Conservation (phyloP, 805 yeast species). For the Lachancea lanzarotensis region DNA sequence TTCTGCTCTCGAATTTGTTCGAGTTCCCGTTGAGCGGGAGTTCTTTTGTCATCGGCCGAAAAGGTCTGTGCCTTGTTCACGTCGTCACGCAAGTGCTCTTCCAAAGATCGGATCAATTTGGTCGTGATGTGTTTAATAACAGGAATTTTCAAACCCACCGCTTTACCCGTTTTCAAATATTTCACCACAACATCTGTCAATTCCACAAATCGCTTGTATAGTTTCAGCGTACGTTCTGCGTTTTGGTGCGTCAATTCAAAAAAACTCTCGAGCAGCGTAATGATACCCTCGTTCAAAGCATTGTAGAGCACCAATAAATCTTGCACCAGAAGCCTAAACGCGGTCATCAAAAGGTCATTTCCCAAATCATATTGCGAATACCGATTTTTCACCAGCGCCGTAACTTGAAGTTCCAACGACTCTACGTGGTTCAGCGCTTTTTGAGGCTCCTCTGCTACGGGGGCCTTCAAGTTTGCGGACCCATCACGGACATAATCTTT, state of each 20-base stretch:
- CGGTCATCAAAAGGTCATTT: slow-evolving; percentile 76
- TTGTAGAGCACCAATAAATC: slow-evolving; percentile 84
- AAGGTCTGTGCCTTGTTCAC: slow-evolving; percentile 35
- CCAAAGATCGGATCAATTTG: slow-evolving; percentile 76
- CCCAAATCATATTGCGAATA: slow-evolving; percentile 74
- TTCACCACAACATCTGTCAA: slow-evolving; percentile 83
- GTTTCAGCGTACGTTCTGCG: slow-evolving; percentile 78
- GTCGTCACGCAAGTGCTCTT: slow-evolving; percentile 83
- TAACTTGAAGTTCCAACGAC: slow-evolving; percentile 77
- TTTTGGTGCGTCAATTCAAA: slow-evolving; percentile 85
- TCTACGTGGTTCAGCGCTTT: slow-evolving; percentile 79
- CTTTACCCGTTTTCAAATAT: slow-evolving; percentile 82
- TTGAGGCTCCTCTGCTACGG: slow-evolving; percentile 58
- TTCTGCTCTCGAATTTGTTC: slow-evolving; percentile 33
- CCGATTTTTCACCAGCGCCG: slow-evolving; percentile 63
- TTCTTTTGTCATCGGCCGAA: slow-evolving; percentile 12
- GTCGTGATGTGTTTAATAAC: slow-evolving; percentile 97
- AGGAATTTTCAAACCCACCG: slow-evolving; percentile 88
- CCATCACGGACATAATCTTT: slow-evolving; percentile 78
- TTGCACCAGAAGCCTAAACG: slow-evolving; percentile 83
- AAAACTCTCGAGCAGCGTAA: slow-evolving; percentile 86
- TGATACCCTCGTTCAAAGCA: slow-evolving; percentile 90
- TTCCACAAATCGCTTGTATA: slow-evolving; percentile 79
- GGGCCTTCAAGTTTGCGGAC: slow-evolving; percentile 47
- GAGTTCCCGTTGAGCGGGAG: slow-evolving; percentile 30